These are phyloP conservation scores for Lactarius trivialis DNA, from an alignment of 768 basidiomycete genomes.

Conservation along the genomic window DNA sequence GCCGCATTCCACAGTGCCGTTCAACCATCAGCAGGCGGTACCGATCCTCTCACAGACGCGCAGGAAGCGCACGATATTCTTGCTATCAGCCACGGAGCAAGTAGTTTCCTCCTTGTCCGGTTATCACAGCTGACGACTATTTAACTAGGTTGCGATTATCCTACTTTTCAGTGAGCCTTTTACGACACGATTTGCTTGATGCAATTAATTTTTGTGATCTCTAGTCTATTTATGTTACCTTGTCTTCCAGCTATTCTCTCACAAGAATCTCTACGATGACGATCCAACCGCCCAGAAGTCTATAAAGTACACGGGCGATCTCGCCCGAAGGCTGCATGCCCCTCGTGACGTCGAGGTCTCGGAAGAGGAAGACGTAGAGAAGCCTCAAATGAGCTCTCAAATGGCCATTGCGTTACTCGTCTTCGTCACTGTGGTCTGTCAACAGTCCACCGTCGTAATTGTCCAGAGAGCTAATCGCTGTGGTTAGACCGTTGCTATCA, in stretches of 20 bases:
- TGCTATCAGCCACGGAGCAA: slow-evolving; percentile 46
- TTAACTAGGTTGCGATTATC: slow-evolving; percentile 41
- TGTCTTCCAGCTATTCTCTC: slow-evolving; percentile 52
- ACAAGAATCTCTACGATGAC: slow-evolving; percentile 46
- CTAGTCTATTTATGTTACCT: slow-evolving; percentile 47
- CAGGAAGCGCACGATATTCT: slow-evolving; percentile 40
- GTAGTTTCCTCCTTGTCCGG: slow-evolving; percentile 21
- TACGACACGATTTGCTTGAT: neutral
- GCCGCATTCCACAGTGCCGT: slow-evolving; percentile 70
- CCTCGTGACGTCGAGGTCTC: slow-evolving; percentile 2
- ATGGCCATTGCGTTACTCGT: slow-evolving; percentile 33
- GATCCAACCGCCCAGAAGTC: neutral
- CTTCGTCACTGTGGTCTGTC: slow-evolving; percentile 36
- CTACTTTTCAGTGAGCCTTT: slow-evolving; percentile 42
- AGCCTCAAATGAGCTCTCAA: slow-evolving; percentile 32
- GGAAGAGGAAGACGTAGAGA: slow-evolving; percentile 25
- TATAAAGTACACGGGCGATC: neutral
- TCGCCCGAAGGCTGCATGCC: slow-evolving; percentile 6
- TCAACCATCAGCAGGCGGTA: slow-evolving; percentile 14
- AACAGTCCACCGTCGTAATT: neutral
- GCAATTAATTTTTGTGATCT: neutral
- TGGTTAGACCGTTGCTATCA: slow-evolving; percentile 41
- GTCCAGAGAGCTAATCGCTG: neutral
- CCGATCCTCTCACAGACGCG: slow-evolving; percentile 24
- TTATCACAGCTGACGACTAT: neutral